Conservation (phyloP, 2,329 filamentous ascomycete species). For the Epichloe gansuensis region DNA sequence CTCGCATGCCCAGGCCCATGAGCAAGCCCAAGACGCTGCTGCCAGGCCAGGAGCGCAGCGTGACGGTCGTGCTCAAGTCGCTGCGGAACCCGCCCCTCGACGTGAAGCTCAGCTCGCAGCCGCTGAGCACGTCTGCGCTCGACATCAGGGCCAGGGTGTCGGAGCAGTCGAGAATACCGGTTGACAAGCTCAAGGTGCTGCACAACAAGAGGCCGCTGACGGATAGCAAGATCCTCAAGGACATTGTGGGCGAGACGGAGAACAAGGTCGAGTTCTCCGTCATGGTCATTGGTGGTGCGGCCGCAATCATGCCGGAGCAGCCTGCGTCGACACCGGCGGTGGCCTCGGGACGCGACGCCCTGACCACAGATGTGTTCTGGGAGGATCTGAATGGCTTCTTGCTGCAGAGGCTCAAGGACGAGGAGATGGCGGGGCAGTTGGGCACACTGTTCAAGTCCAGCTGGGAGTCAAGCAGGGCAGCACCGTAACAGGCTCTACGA, state of each 20-base stretch:
- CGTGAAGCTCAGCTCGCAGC: conserved; percentile 49
- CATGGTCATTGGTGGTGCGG: conserved; percentile 71
- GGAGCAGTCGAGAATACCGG: conserved; percentile 45
- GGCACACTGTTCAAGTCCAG: conserved; percentile 55
- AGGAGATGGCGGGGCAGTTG: conserved; percentile 49
- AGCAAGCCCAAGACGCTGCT: conserved; percentile 33
- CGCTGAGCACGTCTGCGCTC: conserved; percentile 59
- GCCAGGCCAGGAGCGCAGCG: conserved; percentile 39
- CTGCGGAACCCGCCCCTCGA: conserved; percentile 62
- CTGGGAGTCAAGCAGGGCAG: conserved; percentile 42
- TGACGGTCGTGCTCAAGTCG: conserved; percentile 56
- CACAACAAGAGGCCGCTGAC: conserved; percentile 75
- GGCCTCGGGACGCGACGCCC: conserved; percentile 40
- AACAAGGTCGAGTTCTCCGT: conserved; percentile 60
- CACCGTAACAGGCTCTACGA: conserved; percentile 9
- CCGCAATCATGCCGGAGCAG: conserved; percentile 30
- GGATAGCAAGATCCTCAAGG: conserved; percentile 65
- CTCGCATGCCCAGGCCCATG: conserved; percentile 49
- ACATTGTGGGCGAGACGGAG: conserved; percentile 45
- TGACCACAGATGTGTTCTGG: conserved; percentile 73
- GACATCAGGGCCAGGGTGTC: conserved; percentile 64
- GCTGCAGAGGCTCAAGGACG: conserved; percentile 64
- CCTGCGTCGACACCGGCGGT: conserved; percentile 15
- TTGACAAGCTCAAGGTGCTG: conserved; percentile 76
- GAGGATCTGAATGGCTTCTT: conserved; percentile 70